A percentile compares a stretch with the other conserved stretches of the same genome.
These are phyloP conservation scores for Sclerotinia sclerotiorum DNA, from an alignment of 2,329 filamentous ascomycete species.

Conservation along the genomic window DNA sequence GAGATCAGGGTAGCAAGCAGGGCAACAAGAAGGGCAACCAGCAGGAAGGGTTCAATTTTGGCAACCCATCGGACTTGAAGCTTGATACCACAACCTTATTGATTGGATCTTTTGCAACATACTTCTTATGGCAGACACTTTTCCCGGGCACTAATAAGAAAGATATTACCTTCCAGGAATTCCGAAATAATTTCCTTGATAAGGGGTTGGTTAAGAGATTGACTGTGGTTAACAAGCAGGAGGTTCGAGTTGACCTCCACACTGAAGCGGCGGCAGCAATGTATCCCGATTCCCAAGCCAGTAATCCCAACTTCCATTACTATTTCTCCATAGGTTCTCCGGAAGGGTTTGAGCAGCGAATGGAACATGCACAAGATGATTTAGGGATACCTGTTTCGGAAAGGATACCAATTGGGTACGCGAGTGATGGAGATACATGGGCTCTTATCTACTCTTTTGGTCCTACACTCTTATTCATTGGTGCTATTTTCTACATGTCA, in stretches of 20 bases:
- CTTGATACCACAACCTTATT: constrained; percentile 38
- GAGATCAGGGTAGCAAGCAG: constrained; percentile 26
- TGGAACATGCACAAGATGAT: constrained; percentile 86
- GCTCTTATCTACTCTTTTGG: constrained; percentile 39
- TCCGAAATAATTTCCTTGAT: constrained; percentile 88
- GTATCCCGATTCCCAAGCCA: constrained; percentile 73
- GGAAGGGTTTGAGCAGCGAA: constrained; percentile 83
- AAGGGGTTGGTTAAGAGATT: constrained; percentile 95
- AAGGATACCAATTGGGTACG: constrained; percentile 89
- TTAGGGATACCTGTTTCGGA: constrained; percentile 83
- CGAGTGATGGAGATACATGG: constrained; percentile 74
- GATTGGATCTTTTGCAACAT: constrained; percentile 59
- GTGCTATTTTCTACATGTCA: constrained; percentile 76
- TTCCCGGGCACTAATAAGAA: constrained; percentile 64
- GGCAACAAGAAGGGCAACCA: constrained; percentile 37
- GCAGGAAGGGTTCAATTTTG: constrained; percentile 36
- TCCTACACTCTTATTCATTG: constrained; percentile 83
- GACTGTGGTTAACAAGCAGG: constrained; percentile 72
- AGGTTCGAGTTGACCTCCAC: constrained; percentile 78
- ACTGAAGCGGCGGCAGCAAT: constrained; percentile 68
- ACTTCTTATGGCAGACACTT: constrained; percentile 62
- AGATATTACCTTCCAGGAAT: constrained; percentile 98
- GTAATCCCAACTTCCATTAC: constrained; percentile 72
- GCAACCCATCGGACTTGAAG: constrained; percentile 32
- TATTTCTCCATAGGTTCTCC: constrained; percentile 95